A percentile compares a stretch with the other conserved stretches of the same genome.
Evolutionary conservation across 495 filamentous ascomycete species (phyloP).

Genomic region (Neurospora intermedia): DNA sequence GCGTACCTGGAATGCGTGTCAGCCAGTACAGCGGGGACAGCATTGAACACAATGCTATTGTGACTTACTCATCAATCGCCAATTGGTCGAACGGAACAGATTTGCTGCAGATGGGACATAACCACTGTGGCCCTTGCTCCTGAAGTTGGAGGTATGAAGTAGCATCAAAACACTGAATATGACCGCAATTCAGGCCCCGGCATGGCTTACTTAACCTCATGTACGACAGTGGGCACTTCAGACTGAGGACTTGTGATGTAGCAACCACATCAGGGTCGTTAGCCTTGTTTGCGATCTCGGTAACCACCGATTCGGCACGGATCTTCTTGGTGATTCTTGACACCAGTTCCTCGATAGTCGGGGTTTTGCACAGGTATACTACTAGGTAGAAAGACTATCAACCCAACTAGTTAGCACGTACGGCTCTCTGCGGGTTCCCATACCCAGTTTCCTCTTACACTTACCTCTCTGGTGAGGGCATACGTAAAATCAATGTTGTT

Average conservation of each 20-base stretch:
- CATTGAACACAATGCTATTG: neutral
- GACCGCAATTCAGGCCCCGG: slow-evolving; percentile 67
- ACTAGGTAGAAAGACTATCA: slow-evolving; percentile 65
- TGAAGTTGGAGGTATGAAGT: slow-evolving; percentile 85
- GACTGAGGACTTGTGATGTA: slow-evolving; percentile 74
- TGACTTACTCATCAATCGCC: slow-evolving; percentile 72
- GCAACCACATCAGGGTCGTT: slow-evolving; percentile 81
- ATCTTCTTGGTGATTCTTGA: slow-evolving; percentile 61
- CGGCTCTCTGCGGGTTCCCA: neutral
- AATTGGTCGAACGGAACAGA: slow-evolving; percentile 67
- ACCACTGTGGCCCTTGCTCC: slow-evolving; percentile 92
- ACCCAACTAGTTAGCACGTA: neutral
- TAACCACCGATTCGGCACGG: slow-evolving; percentile 65
- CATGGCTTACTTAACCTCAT: slow-evolving; percentile 70
- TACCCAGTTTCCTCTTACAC: slow-evolving; percentile 5
- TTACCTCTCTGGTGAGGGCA: slow-evolving; percentile 77
- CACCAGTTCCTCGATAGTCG: slow-evolving; percentile 64
- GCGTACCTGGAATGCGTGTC: slow-evolving; percentile 56
- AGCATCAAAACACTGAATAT: slow-evolving; percentile 96
- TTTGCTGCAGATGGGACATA: slow-evolving; percentile 87
- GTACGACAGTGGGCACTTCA: slow-evolving; percentile 86
- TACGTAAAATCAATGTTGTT: slow-evolving; percentile 83
- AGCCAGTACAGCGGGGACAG: neutral
- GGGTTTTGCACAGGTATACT: slow-evolving; percentile 61
- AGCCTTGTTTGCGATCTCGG: slow-evolving; percentile 72